Base-by-base conservation (phyloP, 1,284 basidiomycete genomes). In the Fomitopsis pinicola region DNA sequence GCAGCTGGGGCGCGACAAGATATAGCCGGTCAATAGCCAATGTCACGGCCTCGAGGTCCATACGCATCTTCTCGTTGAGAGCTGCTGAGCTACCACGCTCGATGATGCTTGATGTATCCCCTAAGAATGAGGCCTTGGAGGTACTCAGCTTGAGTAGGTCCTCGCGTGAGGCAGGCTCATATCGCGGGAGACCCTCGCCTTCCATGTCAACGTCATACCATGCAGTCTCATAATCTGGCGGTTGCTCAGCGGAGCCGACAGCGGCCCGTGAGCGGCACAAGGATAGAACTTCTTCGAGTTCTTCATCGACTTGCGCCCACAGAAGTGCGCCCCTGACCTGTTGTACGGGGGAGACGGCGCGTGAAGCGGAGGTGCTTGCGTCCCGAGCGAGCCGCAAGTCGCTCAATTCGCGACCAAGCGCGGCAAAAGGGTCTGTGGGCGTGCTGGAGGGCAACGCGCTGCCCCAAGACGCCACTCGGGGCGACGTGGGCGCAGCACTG, bases 11-110 rank as follows among this genome's bases (percentile, higher is more conserved):
- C 1, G 92, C 87, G 35, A 90, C 88, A 15, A 83, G 73, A 71
- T 95, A 92, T 10, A 97, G 76, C 30, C 94, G 80, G 69, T 95
- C 94, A 65, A 97, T 95, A 22, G 94, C 94, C 70, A 85, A 82
- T 0, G 91, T 86, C 45, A 97, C 86, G 5, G 84, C 81, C 67
- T 96, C 94, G 22, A 97, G 78, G 69, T 97, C 95, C 71, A 88
- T 78, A 59, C 81, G 81, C 85, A 86, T 88, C 75, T 90, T 92
- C 71, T 94, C 91, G 69, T 80, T 74, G n/a, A 67, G 60, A 72
- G 33, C 55, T 10, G 58, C 65, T 4, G 58, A 59, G 10, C 48
- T 48, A 6, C 64, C 57, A 44, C 38, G 55, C 8, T 61, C 42
- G 14, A 61, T 14, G 26, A 56, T 35, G 40, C 55, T 55, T 10